phyloP scores from a whole-genome alignment of 2,329 filamentous ascomycete genomes.

The Bipolaris gigantea region DNA sequence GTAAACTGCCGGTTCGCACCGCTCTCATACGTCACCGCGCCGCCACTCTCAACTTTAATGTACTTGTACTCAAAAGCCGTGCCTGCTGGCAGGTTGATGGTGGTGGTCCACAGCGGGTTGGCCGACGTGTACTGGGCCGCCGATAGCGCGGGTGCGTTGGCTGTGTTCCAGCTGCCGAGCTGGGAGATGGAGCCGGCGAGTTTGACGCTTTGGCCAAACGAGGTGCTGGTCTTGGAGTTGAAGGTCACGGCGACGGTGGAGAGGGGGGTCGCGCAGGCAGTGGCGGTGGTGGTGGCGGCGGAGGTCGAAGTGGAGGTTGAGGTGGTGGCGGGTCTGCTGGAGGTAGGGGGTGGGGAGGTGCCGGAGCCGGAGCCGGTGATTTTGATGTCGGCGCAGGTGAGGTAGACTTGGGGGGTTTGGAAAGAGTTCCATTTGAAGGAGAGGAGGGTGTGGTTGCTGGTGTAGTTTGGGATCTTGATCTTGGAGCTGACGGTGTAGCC shows the following conservation, averaged over 20 bases:
- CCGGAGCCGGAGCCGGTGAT: slow-evolving; percentile 27
- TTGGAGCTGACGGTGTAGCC: slow-evolving; percentile 40
- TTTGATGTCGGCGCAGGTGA: slow-evolving; percentile 39
- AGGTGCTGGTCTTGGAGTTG: slow-evolving; percentile 52
- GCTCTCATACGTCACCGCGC: slow-evolving; percentile 51
- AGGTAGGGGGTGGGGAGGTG: slow-evolving; percentile 16
- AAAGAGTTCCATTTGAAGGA: slow-evolving; percentile 41
- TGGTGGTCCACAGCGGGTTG: slow-evolving; percentile 52
- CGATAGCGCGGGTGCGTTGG: slow-evolving; percentile 45
- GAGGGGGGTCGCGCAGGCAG: slow-evolving; percentile 31
- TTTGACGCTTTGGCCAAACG: slow-evolving; percentile 54
- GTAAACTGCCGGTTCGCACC: slow-evolving; percentile 47
- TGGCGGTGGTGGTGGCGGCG: slow-evolving; percentile 13
- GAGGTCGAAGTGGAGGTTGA: slow-evolving; percentile 18
- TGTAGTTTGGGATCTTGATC: slow-evolving; percentile 41
- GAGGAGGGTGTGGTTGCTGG: slow-evolving; percentile 36
- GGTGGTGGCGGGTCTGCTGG: slow-evolving; percentile 18
- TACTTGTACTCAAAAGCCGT: slow-evolving; percentile 52
- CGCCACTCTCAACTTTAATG: slow-evolving; percentile 50
- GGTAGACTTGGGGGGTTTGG: slow-evolving; percentile 39
- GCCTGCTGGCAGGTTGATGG: slow-evolving; percentile 47
- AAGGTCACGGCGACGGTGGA: slow-evolving; percentile 47
- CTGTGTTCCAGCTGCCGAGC: slow-evolving; percentile 51
- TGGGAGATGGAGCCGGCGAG: slow-evolving; percentile 49
- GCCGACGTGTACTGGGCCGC: slow-evolving; percentile 49